phyloP scores from a whole-genome alignment of 83 land plant species.

The Larix sibirica region DNA sequence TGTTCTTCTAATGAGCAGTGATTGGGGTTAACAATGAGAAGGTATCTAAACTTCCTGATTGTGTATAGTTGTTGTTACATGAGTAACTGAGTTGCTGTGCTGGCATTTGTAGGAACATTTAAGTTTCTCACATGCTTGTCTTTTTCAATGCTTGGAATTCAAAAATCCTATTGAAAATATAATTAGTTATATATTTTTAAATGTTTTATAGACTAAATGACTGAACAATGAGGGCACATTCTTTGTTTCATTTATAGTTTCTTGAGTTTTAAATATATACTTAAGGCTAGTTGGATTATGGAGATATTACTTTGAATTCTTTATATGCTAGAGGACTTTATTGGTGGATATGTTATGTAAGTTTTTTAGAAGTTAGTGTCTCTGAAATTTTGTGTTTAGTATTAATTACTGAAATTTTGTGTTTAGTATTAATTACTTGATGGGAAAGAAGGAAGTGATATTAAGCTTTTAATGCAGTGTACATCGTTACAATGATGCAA shows the following conservation, averaged over 20 bases:
- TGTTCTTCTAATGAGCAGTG: neutral
- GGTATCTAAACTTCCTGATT: neutral
- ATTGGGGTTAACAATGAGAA: neutral
- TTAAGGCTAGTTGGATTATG: no score
- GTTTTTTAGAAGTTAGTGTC: no score
- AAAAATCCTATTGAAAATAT: neutral
- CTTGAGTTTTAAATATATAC: no score
- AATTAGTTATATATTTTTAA: neutral
- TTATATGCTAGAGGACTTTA: no score
- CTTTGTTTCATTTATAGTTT: no score
- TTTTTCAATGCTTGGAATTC: conserved; percentile 3
- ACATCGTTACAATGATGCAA: neutral
- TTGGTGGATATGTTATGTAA: no score
- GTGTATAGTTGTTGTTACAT: neutral
- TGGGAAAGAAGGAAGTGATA: neutral
- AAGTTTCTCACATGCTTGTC: neutral
- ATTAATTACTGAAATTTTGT: no score
- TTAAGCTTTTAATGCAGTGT: neutral
- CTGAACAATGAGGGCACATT: no score
- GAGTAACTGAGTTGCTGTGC: neutral
- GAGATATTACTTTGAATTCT: no score
- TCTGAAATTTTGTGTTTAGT: no score
- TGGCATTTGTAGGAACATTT: neutral
- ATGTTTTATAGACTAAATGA: neutral
- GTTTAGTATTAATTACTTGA: no score